A percentile compares a stretch with the other conserved stretches of the same genome.
These are phyloP conservation scores for Tephrocybe sp. DNA, from an alignment of 768 basidiomycete species.

Conservation along the genomic window DNA sequence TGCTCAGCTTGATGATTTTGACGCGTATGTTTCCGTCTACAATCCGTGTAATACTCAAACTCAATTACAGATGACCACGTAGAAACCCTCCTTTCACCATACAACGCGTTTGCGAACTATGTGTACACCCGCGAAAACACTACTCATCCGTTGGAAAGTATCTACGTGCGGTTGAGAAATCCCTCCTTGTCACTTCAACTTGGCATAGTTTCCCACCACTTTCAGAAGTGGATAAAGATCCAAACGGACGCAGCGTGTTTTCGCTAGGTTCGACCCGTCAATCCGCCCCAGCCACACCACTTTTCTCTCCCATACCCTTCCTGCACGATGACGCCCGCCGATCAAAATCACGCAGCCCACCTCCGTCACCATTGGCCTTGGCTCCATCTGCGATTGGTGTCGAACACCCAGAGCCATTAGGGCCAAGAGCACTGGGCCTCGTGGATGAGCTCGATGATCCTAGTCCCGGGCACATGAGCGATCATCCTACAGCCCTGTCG, in stretches of 20 bases:
- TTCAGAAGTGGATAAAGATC: constrained; percentile 37
- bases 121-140: constrained; percentile 62
- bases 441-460: constrained; percentile 89
- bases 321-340: constrained; percentile 80
- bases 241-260: constrained; percentile 39
- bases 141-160: constrained; percentile 86
- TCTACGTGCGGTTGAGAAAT: constrained; percentile 81
- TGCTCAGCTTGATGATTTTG: constrained; percentile 70
- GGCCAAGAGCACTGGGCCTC: constrained; percentile 62
- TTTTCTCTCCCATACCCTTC: constrained; percentile 89
- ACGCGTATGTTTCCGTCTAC: constrained; percentile 50
- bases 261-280: constrained; percentile 46
- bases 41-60: constrained; percentile 1
- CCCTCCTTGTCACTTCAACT: constrained; percentile 81
- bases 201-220: constrained; percentile 67
- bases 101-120: constrained; percentile 85
- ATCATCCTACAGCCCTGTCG: constrained; percentile 70
- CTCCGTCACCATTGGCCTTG: constrained; percentile 69
- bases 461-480: constrained; percentile 80
- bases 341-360: constrained; percentile 77
- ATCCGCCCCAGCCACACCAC: constrained; percentile 70
- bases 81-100: constrained; percentile 83
- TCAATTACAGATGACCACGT: neutral
- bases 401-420: constrained; percentile 33
- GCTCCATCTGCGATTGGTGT: constrained; percentile 33